A percentile compares a stretch with the other conserved stretches of the same genome.
phyloP scores from a whole-genome alignment of 2,329 filamentous ascomycete genomes.

The Colletotrichum sp. region DNA sequence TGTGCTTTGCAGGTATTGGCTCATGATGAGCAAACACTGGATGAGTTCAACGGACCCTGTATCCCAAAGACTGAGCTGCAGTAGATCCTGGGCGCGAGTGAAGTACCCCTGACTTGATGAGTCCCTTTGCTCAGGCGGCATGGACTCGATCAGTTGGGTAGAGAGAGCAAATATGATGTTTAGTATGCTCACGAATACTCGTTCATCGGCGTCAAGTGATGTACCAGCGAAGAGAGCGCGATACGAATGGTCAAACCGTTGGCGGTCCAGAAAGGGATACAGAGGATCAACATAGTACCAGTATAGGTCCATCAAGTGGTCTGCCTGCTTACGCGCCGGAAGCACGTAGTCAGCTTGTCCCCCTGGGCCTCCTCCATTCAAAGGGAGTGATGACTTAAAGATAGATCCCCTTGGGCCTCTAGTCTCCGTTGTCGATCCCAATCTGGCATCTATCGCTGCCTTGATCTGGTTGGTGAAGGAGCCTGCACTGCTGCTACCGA shows the following conservation, averaged over 20 bases:
- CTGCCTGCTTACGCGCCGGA: constrained; percentile 48
- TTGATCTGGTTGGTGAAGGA: constrained; percentile 52
- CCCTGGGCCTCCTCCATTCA: background rate
- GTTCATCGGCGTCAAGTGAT: constrained; percentile 39
- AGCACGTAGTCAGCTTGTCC: constrained; percentile 39
- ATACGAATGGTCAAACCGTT: constrained; percentile 42
- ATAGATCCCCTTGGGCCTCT: background rate
- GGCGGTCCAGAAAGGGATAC: constrained; percentile 48
- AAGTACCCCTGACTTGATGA: constrained; percentile 46
- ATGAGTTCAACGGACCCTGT: constrained; percentile 46
- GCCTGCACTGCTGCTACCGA: constrained; percentile 50
- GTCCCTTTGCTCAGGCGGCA: constrained; percentile 42
- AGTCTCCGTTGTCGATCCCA: constrained; percentile 19
- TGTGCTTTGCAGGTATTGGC: constrained; percentile 54
- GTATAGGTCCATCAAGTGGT: constrained; percentile 48
- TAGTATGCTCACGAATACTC: constrained; percentile 46
- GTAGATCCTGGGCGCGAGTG: constrained; percentile 42
- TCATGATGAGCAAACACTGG: constrained; percentile 51
- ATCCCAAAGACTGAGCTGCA: constrained; percentile 47
- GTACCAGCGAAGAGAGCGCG: constrained; percentile 43
- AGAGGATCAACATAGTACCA: constrained; percentile 51
- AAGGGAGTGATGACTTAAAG: constrained; percentile 25
- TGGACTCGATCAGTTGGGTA: constrained; percentile 46
- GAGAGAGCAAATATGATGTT: constrained; percentile 53
- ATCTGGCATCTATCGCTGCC: constrained; percentile 40